Percentiles rank a stretch among this genome's conserved stretches.
These are phyloP conservation scores for Bothriochloa decipiens DNA, from an alignment of 176 grass and related monocot genomes.

Conservation along the genomic window DNA sequence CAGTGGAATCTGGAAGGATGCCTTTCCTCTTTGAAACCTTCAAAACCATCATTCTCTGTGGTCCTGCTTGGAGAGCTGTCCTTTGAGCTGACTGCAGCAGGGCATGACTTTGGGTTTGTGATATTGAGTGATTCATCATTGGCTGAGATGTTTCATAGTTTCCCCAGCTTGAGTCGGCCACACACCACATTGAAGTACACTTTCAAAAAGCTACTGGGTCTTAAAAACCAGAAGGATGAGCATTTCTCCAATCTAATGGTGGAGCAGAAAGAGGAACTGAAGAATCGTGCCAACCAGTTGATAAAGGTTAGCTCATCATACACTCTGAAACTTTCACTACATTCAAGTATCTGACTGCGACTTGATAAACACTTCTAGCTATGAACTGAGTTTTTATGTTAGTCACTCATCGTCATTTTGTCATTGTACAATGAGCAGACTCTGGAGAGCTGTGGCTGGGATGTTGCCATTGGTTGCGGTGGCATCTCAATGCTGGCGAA, in stretches of 20 bases:
- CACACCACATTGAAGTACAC: slow-evolving; percentile 86
- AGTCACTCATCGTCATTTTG: not conserved
- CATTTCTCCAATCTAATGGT: slow-evolving; percentile 55
- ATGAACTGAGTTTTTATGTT: not conserved
- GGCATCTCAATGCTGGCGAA: slow-evolving; percentile 88
- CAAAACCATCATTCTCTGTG: slow-evolving; percentile 59
- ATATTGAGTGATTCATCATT: slow-evolving; percentile 67
- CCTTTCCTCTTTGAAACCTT: slow-evolving; percentile 45
- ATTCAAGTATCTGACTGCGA: slow-evolving; percentile 15
- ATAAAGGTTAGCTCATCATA: slow-evolving; percentile 53
- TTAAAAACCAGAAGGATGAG: slow-evolving; percentile 67
- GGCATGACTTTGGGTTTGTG: slow-evolving; percentile 83
- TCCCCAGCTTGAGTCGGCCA: slow-evolving; percentile 73
- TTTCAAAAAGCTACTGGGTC: slow-evolving; percentile 69
- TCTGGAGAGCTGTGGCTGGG: slow-evolving; percentile 75
- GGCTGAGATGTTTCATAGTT: slow-evolving; percentile 68
- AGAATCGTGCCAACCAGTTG: slow-evolving; percentile 45
- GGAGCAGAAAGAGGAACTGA: slow-evolving; percentile 67
- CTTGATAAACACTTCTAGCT: not conserved
- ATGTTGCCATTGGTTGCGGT: slow-evolving; percentile 50
- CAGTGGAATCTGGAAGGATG: slow-evolving; percentile 70
- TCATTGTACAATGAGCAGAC: slow-evolving; percentile 55
- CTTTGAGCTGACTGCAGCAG: slow-evolving; percentile 72
- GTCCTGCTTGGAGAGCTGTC: slow-evolving; percentile 79
- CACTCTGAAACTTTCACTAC: not conserved